Conservation (phyloP, 148 eudicot genomes). For the Suaeda aralocaspica region DNA sequence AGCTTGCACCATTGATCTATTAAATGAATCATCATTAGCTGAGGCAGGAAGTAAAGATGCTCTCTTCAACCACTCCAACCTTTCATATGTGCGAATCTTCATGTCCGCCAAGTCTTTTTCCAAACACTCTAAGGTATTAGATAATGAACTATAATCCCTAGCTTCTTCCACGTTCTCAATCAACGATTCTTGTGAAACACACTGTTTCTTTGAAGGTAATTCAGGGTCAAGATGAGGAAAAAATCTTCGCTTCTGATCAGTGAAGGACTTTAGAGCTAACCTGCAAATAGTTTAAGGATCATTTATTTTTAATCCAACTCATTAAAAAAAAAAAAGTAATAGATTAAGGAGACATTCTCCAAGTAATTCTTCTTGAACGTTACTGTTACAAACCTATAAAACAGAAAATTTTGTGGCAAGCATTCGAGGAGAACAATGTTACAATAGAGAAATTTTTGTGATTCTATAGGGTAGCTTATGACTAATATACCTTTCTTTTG, state of each 20-base stretch:
- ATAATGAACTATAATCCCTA: constrained; percentile 40
- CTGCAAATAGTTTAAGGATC: constrained; percentile 33
- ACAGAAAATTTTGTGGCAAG: no score
- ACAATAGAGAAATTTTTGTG: no score
- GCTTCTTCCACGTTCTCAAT: constrained; percentile 51
- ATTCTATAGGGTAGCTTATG: no score
- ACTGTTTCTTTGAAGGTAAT: constrained; percentile 56
- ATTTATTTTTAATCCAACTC: neutral
- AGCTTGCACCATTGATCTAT: constrained; percentile 44
- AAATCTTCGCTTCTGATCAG: constrained; percentile 76
- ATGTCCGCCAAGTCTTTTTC: constrained; percentile 64
- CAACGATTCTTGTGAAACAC: constrained; percentile 39
- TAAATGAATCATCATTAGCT: constrained; percentile 44
- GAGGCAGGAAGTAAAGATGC: constrained; percentile 60
- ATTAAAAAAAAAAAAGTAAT: constrained; percentile 6
- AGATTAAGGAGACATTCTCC: neutral
- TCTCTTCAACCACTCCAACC: constrained; percentile 81
- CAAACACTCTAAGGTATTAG: constrained; percentile 45
- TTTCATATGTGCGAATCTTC: constrained; percentile 54
- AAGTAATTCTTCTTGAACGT: no score
- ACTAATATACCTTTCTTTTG: no score
- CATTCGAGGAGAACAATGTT: no score
- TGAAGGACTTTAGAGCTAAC: constrained; percentile 89
- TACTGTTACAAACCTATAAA: no score
- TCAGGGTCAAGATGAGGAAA: constrained; percentile 76